These are phyloP conservation scores for Chaetomium cochliodes DNA, from an alignment of 495 filamentous ascomycete species.

Conservation along the genomic window DNA sequence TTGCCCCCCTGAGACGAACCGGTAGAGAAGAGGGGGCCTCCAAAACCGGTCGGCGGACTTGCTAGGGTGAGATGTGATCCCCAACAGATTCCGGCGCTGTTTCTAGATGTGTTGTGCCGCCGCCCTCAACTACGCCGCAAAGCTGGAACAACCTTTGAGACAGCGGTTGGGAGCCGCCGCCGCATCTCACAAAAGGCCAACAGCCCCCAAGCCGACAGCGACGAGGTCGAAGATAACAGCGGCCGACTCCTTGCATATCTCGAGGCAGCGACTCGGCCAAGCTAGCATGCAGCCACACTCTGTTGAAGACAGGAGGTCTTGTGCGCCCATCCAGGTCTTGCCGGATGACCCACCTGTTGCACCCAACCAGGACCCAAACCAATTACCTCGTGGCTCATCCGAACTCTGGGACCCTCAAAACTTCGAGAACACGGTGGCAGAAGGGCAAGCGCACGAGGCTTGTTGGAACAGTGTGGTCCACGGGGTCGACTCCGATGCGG, in stretches of 20 bases:
- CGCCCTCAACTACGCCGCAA: slow-evolving; percentile 15
- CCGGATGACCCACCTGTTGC: slow-evolving; percentile 14
- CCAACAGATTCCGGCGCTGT: slow-evolving; percentile 7
- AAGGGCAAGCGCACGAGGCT: slow-evolving; percentile 8
- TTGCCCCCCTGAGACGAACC: slow-evolving; percentile 8
- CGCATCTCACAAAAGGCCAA: slow-evolving; percentile 8
- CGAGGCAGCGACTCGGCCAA: background rate
- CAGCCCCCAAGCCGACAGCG: background rate
- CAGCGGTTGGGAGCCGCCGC: slow-evolving; percentile 4
- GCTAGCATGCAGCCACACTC: slow-evolving; percentile 21
- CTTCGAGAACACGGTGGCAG: slow-evolving; percentile 19
- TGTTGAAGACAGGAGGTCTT: background rate
- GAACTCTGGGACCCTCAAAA: background rate
- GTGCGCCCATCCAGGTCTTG: slow-evolving; percentile 19
- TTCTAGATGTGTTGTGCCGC: slow-evolving; percentile 12
- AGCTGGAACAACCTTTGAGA: background rate
- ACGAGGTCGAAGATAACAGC: background rate
- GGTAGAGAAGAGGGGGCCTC: background rate
- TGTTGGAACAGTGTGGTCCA: slow-evolving; percentile 15
- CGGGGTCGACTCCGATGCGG: slow-evolving; percentile 3
- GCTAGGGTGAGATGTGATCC: background rate
- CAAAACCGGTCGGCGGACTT: background rate
- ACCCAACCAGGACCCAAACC: background rate
- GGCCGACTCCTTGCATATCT: background rate
- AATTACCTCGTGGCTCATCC: slow-evolving; percentile 19